phyloP scores from a whole-genome alignment of 2,329 filamentous ascomycete genomes.

The Pseudomassariella vexata region DNA sequence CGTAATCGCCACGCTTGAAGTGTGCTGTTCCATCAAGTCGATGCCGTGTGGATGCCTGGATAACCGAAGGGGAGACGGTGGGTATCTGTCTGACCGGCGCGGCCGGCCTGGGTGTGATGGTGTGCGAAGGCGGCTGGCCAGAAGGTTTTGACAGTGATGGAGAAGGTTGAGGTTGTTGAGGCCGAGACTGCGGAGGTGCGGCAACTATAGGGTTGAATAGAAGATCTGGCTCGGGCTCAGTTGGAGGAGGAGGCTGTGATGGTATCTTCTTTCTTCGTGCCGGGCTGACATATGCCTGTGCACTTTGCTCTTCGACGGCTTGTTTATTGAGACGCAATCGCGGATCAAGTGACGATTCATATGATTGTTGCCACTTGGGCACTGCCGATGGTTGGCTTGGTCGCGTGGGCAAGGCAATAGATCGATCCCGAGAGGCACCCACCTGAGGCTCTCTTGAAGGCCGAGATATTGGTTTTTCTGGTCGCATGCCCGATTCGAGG shows the following conservation, averaged over 20 bases:
- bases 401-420: slow-evolving; percentile 39
- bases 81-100: slow-evolving; percentile 52
- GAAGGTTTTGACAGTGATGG: slow-evolving; percentile 30
- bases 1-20: slow-evolving; percentile 92
- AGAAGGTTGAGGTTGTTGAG: slow-evolving; percentile 21
- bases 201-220: slow-evolving; percentile 53
- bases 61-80: slow-evolving; percentile 58
- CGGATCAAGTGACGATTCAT: slow-evolving; percentile 39
- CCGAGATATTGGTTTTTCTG: slow-evolving; percentile 36
- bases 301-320: slow-evolving; percentile 70
- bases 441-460: slow-evolving; percentile 16
- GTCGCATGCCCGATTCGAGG: slow-evolving; percentile 61
- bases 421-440: slow-evolving; percentile 37
- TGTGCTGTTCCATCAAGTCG: slow-evolving; percentile 77
- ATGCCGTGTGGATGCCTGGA: slow-evolving; percentile 72
- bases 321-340: slow-evolving; percentile 64
- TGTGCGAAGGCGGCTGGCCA: slow-evolving; percentile 34
- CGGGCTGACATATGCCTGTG: slow-evolving; percentile 82
- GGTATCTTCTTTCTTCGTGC: slow-evolving; percentile 69
- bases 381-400: slow-evolving; percentile 37
- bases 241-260: slow-evolving; percentile 37
- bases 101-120: slow-evolving; percentile 40
- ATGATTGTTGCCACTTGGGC: slow-evolving; percentile 55
- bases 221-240: slow-evolving; percentile 53
- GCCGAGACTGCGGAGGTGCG: slow-evolving; percentile 23